Evolutionary conservation across 176 grass and related monocot species (phyloP).

Genomic region (Oryza meridionalis): DNA sequence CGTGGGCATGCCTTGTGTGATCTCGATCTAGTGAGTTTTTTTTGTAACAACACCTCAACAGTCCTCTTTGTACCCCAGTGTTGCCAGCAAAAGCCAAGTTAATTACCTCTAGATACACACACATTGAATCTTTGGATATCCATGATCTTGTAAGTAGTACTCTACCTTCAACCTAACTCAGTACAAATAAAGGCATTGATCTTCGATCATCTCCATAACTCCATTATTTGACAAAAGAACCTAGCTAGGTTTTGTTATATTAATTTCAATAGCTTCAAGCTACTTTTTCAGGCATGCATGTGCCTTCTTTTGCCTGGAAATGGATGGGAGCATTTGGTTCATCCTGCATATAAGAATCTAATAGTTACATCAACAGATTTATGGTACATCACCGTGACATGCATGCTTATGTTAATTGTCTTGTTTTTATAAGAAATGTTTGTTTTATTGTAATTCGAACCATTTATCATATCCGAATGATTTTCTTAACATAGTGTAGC

Average conservation of each 20-base stretch:
- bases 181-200: background rate
- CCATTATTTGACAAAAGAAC: background rate
- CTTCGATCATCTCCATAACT: background rate
- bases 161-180: background rate
- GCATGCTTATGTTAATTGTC: background rate
- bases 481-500: background rate
- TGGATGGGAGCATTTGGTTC: conserved; percentile 6
- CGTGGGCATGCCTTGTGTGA: background rate
- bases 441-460: background rate
- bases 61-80: background rate
- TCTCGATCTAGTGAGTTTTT: background rate
- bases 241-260: background rate
- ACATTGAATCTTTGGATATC: background rate
- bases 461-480: background rate
- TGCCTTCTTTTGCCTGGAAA: background rate
- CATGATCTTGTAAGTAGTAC: background rate
- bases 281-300: background rate
- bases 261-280: background rate
- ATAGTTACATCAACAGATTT: background rate
- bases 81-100: background rate
- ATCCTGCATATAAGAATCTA: conserved; percentile 26
- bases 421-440: background rate
- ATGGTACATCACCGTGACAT: background rate
- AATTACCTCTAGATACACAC: background rate
- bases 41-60: too few relatives aligned